A percentile compares a stretch with the other conserved stretches of the same genome.
Conservation (phyloP, 352 stramenopile genomes). For the Phytophthora quininea region DNA sequence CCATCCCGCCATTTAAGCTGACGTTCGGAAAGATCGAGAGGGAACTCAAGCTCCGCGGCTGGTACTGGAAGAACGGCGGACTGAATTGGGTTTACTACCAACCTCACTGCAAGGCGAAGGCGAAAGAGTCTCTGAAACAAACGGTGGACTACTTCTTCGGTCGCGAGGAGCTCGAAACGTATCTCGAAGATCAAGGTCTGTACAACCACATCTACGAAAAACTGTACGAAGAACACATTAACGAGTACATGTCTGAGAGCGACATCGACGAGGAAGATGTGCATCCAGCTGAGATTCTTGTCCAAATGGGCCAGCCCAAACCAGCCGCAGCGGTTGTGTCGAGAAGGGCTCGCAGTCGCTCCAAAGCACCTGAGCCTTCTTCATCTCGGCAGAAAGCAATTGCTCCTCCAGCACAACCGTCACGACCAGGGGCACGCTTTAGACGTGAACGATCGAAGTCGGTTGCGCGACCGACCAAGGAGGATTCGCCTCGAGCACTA, state of each 20-base stretch:
- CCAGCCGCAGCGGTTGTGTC: neutral
- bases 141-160: slow-evolving; percentile 64
- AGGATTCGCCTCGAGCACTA: slow-evolving; percentile 34
- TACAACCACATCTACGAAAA: slow-evolving; percentile 49
- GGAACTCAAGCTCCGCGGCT: slow-evolving; percentile 60
- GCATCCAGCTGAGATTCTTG: neutral
- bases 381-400: slow-evolving; percentile 1
- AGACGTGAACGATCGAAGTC: slow-evolving; percentile 33
- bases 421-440: slow-evolving; percentile 13
- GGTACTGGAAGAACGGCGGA: slow-evolving; percentile 59
- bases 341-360: neutral
- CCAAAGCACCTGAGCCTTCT: slow-evolving; percentile 1
- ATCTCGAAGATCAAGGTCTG: slow-evolving; percentile 41
- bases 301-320: neutral
- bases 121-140: slow-evolving; percentile 21
- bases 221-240: slow-evolving; percentile 48
- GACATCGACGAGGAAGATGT: slow-evolving; percentile 25
- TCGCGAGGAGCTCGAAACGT: slow-evolving; percentile 45
- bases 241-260: slow-evolving; percentile 21
- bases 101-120: slow-evolving; percentile 48
- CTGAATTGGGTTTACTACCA: slow-evolving; percentile 65
- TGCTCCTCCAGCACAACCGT: slow-evolving; percentile 4
- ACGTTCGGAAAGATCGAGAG: slow-evolving; percentile 65
- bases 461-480: neutral
- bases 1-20: slow-evolving; percentile 64